phyloP scores from a whole-genome alignment of 2,329 filamentous ascomycete genomes.

The Mycosphaerella sp. region DNA sequence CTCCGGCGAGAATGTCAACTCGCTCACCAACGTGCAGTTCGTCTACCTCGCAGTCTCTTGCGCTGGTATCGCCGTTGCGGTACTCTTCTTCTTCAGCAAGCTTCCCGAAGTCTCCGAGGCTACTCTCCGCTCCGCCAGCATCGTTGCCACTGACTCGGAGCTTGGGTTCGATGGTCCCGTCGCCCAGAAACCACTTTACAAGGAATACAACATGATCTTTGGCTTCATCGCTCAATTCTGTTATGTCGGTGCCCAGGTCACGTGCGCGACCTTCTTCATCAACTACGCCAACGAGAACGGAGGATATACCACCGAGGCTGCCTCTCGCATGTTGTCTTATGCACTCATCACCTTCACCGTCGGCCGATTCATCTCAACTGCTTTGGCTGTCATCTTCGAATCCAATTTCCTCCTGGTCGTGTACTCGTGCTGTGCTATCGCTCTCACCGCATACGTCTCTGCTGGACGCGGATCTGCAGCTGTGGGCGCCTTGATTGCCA shows the following conservation, averaged over 20 bases:
- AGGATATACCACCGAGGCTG: constrained; percentile 27
- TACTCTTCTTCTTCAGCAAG: constrained; percentile 36
- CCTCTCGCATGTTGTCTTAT: constrained; percentile 37
- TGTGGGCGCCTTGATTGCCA: constrained; percentile 33
- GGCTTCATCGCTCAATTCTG: constrained; percentile 36
- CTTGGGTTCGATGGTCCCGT: constrained; percentile 31
- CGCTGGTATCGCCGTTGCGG: constrained; percentile 32
- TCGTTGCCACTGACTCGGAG: constrained; percentile 27
- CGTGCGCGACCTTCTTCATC: constrained; percentile 37
- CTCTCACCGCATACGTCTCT: constrained; percentile 33
- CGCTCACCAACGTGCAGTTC: constrained; percentile 36
- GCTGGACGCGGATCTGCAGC: constrained; percentile 30
- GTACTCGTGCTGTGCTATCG: constrained; percentile 33
- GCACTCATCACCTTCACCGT: constrained; percentile 38
- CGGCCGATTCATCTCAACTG: constrained; percentile 38
- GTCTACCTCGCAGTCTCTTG: constrained; percentile 39
- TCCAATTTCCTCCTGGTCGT: constrained; percentile 36
- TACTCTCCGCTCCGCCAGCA: constrained; percentile 25
- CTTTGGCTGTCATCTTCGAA: constrained; percentile 33
- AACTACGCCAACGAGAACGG: constrained; percentile 37
- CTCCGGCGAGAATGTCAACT: constrained; percentile 30
- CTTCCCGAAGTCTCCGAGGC: constrained; percentile 34
- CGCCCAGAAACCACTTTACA: constrained; percentile 34
- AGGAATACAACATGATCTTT: constrained; percentile 39
- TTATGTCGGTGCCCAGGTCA: constrained; percentile 37